Evolutionary conservation across 2,329 filamentous ascomycete species (phyloP).

Genomic region (Fusarium algeriense): DNA sequence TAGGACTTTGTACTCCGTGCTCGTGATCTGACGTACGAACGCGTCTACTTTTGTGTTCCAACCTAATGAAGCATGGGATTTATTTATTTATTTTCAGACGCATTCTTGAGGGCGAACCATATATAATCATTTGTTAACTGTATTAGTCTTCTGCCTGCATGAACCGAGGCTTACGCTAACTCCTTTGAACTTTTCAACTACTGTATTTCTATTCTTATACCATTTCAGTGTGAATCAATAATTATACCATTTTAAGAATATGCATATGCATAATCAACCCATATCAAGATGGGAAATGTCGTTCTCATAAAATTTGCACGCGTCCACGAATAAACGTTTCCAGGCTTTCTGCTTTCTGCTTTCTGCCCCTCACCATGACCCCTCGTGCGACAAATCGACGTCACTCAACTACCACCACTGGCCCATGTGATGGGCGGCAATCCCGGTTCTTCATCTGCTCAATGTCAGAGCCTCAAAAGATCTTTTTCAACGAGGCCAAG

Average conservation of each 20-base stretch:
- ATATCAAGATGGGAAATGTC: constrained; percentile 4
- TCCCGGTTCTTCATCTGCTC: constrained; percentile 27
- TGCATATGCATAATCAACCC: constrained; percentile 6
- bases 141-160: background rate
- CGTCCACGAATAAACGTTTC: constrained; percentile 5
- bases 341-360: constrained; percentile 6
- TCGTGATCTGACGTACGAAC: constrained; percentile 36
- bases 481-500: background rate
- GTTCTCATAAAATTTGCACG: constrained; percentile 6
- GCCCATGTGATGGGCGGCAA: constrained; percentile 41
- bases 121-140: background rate
- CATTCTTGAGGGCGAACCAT: background rate
- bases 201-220: background rate
- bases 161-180: background rate
- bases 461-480: constrained; percentile 23
- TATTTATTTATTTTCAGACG: background rate
- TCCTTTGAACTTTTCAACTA: no score
- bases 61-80: background rate
- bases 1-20: constrained; percentile 36
- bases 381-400: constrained; percentile 32
- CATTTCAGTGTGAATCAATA: background rate
- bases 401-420: constrained; percentile 30
- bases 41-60: constrained; percentile 16
- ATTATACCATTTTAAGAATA: constrained; percentile 2
- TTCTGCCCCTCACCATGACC: constrained; percentile 20